Evolutionary conservation across 306 rosid species (phyloP).

Genomic region (Dalbergia cochinchinensis): DNA sequence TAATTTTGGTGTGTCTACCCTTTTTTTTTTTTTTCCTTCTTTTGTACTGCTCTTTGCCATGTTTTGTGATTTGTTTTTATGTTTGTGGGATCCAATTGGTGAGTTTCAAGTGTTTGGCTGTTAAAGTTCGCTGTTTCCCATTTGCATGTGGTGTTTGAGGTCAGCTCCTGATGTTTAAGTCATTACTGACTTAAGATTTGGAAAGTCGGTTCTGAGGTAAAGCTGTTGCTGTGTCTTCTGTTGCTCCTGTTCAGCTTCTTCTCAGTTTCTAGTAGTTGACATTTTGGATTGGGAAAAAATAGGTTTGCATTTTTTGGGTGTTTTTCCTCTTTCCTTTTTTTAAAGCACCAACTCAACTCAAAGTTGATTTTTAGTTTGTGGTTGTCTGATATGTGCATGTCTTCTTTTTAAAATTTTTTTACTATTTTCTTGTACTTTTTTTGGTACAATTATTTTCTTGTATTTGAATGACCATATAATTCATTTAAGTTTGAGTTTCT

Average conservation of each 20-base stretch:
- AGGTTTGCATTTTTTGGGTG: not conserved
- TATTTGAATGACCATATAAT: not conserved
- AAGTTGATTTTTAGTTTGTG: slow-evolving; percentile 8
- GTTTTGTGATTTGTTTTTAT: not conserved
- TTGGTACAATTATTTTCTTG: not conserved
- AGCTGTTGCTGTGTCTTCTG: not conserved
- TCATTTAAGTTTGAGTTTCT: slow-evolving; percentile 6
- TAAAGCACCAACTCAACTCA: not conserved
- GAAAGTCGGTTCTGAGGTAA: slow-evolving; percentile 34
- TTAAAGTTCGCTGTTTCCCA: slow-evolving; percentile 36
- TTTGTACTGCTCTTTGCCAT: not conserved
- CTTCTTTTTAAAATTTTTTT: not conserved
- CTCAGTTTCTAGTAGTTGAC: not conserved
- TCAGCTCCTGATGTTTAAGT: slow-evolving; percentile 21
- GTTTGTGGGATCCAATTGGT: slow-evolving; percentile 42
- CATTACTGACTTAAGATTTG: slow-evolving; percentile 31
- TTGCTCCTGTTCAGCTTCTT: slow-evolving; percentile 39
- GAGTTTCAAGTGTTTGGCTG: slow-evolving; percentile 32
- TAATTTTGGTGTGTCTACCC: not conserved
- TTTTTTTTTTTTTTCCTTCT: not conserved
- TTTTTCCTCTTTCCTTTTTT: not conserved
- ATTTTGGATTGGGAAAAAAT: slow-evolving; percentile 12
- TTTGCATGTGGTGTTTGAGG: slow-evolving; percentile 67
- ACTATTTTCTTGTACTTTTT: not conserved
- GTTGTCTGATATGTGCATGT: slow-evolving; percentile 12